These are phyloP conservation scores for Xerocomus spinulosus DNA, from an alignment of 768 basidiomycete species.

Conservation along the genomic window DNA sequence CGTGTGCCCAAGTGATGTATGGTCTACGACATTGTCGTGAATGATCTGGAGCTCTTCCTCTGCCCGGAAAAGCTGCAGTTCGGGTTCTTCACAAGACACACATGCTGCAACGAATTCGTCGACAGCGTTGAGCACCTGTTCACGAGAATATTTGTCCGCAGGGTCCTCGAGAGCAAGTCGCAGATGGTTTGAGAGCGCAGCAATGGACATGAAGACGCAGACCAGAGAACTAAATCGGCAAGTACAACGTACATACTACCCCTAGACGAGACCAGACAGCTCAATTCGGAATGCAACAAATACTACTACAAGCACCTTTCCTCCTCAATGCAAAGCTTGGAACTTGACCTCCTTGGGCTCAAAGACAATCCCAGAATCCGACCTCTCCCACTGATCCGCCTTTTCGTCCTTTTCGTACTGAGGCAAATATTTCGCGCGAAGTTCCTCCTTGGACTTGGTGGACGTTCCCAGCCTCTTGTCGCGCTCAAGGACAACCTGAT, in stretches of 20 bases:
- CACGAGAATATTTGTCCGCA: slow-evolving; percentile 46
- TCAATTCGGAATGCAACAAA: not conserved
- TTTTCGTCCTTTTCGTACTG: slow-evolving; percentile 34
- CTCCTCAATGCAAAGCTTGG: not conserved
- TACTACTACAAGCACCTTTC: not conserved
- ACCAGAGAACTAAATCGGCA: slow-evolving; percentile 8
- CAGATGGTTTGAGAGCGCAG: slow-evolving; percentile 45
- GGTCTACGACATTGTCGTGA: slow-evolving; percentile 60
- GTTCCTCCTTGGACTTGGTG: slow-evolving; percentile 31
- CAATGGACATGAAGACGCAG: slow-evolving; percentile 32
- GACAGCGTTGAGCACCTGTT: slow-evolving; percentile 45
- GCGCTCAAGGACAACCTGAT: slow-evolving; percentile 26
- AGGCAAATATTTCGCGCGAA: slow-evolving; percentile 36
- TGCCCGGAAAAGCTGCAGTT: slow-evolving; percentile 42
- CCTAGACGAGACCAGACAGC: no score
- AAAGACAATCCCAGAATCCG: slow-evolving; percentile 33
- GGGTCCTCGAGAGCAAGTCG: slow-evolving; percentile 53
- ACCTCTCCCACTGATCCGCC: slow-evolving; percentile 38
- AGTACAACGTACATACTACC: no score
- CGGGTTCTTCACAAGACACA: slow-evolving; percentile 43
- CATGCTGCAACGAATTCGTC: slow-evolving; percentile 55
- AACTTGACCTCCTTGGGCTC: slow-evolving; percentile 27
- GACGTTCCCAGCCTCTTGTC: slow-evolving; percentile 34
- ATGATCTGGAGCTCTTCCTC: slow-evolving; percentile 67
- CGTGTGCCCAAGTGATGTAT: slow-evolving; percentile 54